These are phyloP conservation scores for Mortierella alpina DNA, from an alignment of 192 early-diverging fungal genomes.

Conservation along the genomic window DNA sequence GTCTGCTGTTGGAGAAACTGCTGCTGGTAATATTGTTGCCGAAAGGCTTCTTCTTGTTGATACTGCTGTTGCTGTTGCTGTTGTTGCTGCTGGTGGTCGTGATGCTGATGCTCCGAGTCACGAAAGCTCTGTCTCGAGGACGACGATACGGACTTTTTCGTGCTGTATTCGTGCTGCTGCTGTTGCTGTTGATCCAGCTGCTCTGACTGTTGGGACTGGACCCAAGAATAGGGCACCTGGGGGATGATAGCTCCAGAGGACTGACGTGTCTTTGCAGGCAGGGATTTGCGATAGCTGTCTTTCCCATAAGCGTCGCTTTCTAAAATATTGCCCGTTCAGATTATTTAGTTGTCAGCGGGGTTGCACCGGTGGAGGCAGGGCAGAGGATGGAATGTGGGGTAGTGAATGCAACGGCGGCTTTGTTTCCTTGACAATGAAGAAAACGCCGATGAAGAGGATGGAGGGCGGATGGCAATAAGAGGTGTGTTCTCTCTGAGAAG, in stretches of 20 bases:
- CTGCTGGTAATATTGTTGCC: slow-evolving; percentile 50
- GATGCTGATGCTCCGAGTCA: slow-evolving; percentile 24
- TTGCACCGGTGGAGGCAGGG: not conserved
- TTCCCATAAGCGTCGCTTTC: slow-evolving; percentile 18
- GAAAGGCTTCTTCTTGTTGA: slow-evolving; percentile 47
- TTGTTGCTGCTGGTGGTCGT: slow-evolving; percentile 20
- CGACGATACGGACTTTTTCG: slow-evolving; percentile 18
- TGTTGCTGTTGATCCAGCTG: slow-evolving; percentile 19
- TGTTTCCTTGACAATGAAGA: too few species aligned
- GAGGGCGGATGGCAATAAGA: too few species aligned
- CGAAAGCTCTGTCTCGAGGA: slow-evolving; percentile 42
- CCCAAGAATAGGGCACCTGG: slow-evolving; percentile 50
- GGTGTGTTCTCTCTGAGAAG: not conserved
- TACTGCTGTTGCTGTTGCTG: slow-evolving; percentile 40
- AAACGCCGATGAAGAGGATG: too few species aligned
- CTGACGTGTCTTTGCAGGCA: slow-evolving; percentile 46
- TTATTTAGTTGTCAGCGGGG: not conserved
- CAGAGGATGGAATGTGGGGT: not conserved
- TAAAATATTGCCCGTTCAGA: slow-evolving; percentile 5
- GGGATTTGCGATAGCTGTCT: slow-evolving; percentile 40
- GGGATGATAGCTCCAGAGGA: slow-evolving; percentile 44
- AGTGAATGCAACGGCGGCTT: too few species aligned
- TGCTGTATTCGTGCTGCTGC: slow-evolving; percentile 10
- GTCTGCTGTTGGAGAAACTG: slow-evolving; percentile 46
- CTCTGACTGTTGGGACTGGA: slow-evolving; percentile 35